phyloP scores from a whole-genome alignment of 805 yeast species.

The Ogataea neopini region DNA sequence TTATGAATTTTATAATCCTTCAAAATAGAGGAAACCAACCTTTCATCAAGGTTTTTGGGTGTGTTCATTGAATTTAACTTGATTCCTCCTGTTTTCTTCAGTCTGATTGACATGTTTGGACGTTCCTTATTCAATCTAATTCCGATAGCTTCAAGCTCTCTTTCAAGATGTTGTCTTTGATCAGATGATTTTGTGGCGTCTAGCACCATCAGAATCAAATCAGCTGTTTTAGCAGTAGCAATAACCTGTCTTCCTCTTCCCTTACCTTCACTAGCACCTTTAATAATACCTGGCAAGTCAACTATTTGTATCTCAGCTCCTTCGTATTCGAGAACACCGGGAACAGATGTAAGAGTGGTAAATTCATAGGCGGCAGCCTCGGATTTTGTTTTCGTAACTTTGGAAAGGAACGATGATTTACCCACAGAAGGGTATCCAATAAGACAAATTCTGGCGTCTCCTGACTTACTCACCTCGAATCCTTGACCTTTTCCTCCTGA shows the following conservation, averaged over 20 bases:
- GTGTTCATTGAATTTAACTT: slow-evolving; percentile 80
- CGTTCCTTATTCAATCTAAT: slow-evolving; percentile 78
- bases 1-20: slow-evolving; percentile 89
- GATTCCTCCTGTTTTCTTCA: slow-evolving; percentile 89
- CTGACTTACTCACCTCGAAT: slow-evolving; percentile 92
- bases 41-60: slow-evolving; percentile 79
- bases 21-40: slow-evolving; percentile 70
- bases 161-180: slow-evolving; percentile 83
- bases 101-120: slow-evolving; percentile 78
- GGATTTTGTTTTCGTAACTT: slow-evolving; percentile 89
- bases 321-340: slow-evolving; percentile 91
- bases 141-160: slow-evolving; percentile 91
- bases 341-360: slow-evolving; percentile 95
- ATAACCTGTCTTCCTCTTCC: slow-evolving; percentile 98
- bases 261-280: slow-evolving; percentile 95
- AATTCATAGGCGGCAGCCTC: slow-evolving; percentile 95
- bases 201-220: slow-evolving; percentile 85
- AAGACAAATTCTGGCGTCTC: slow-evolving; percentile 93
- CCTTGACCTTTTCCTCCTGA: slow-evolving; percentile 71
- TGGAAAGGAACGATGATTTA: slow-evolving; percentile 84
- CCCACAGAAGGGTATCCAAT: slow-evolving; percentile 99
- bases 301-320: slow-evolving; percentile 97
- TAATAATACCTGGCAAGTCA: slow-evolving; percentile 96
- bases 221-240: slow-evolving; percentile 94
- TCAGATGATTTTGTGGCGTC: slow-evolving; percentile 95